A percentile compares a stretch with the other conserved stretches of the same genome.
These are phyloP conservation scores for Tillandsia fasciculata DNA, from an alignment of 176 grass and related monocot species.

Conservation along the genomic window DNA sequence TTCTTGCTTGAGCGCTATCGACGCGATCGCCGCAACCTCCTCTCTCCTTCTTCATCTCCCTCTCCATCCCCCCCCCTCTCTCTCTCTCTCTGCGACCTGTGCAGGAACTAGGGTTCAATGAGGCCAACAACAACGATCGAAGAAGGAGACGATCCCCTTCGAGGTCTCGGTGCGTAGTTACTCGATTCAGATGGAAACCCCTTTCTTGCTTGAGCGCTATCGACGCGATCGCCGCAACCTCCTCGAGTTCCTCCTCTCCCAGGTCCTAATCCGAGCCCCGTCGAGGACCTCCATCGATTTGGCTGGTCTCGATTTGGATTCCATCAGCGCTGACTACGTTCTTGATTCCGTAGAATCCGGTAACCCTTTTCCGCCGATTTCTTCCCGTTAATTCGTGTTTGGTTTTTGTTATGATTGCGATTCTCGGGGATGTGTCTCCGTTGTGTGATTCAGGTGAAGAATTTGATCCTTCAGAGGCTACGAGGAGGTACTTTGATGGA, in stretches of 20 bases:
- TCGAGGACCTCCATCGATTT: conserved; percentile 37
- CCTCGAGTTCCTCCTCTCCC: conserved; percentile 67
- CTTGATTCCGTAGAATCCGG: conserved; percentile 59
- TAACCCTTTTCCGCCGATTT: conserved; percentile 10
- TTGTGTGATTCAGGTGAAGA: conserved; percentile 29
- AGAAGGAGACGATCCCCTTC: not conserved
- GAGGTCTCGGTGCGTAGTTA: not conserved
- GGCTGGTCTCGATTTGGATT: conserved; percentile 61
- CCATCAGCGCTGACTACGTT: conserved; percentile 62
- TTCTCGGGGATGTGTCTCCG: conserved; percentile 4
- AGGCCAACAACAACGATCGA: not conserved
- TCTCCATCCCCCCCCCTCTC: no score
- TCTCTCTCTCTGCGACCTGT: no score
- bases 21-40: conserved; percentile 66
- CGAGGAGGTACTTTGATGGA: conserved; percentile 61
- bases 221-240: conserved; percentile 69
- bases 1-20: conserved; percentile 53
- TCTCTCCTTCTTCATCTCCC: not conserved
- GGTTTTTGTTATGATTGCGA: not conserved
- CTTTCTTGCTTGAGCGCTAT: conserved; percentile 47
- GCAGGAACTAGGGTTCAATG: not conserved
- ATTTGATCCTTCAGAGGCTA: conserved; percentile 68
- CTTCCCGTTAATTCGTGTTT: not conserved
- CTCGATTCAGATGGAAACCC: conserved; percentile 32
- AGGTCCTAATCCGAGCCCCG: conserved; percentile 11